Conservation (phyloP, 2,329 filamentous ascomycete genomes). For the Aspergillus fructus region DNA sequence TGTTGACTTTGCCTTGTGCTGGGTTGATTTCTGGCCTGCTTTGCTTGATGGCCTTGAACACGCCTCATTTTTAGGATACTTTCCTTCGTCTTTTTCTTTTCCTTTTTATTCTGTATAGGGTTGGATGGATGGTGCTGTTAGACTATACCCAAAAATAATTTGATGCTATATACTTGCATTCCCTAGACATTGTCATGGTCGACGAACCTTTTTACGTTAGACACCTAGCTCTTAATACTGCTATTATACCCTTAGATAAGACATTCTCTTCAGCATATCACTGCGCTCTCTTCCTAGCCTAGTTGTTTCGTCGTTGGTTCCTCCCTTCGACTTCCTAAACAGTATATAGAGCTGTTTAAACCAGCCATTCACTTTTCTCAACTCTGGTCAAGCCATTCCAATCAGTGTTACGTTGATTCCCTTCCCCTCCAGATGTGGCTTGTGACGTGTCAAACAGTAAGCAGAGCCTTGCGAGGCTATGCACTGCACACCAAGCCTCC, state of each 20-base stretch:
- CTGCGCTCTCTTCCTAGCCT: too few species aligned
- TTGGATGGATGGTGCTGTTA: neutral
- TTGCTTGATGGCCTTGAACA: conserved; percentile 44
- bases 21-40: conserved; percentile 42
- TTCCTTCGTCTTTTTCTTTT: neutral
- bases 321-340: neutral
- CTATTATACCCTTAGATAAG: too few species aligned
- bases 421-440: neutral
- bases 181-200: too few species aligned
- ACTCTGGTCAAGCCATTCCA: too few species aligned
- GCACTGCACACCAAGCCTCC: neutral
- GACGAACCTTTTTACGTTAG: too few species aligned
- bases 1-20: conserved; percentile 46
- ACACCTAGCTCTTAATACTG: too few species aligned
- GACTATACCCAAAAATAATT: neutral
- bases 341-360: too few species aligned
- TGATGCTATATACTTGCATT: too few species aligned
- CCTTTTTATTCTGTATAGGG: neutral
- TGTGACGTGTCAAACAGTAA: neutral
- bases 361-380: too few species aligned
- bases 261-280: too few species aligned
- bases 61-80: conserved; percentile 31
- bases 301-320: neutral
- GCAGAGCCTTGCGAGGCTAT: neutral
- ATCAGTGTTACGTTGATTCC: neutral